Evolutionary conservation across 2,329 filamentous ascomycete species (phyloP).

Genomic region (Ophiocordyceps camponoti-rufipedis): DNA sequence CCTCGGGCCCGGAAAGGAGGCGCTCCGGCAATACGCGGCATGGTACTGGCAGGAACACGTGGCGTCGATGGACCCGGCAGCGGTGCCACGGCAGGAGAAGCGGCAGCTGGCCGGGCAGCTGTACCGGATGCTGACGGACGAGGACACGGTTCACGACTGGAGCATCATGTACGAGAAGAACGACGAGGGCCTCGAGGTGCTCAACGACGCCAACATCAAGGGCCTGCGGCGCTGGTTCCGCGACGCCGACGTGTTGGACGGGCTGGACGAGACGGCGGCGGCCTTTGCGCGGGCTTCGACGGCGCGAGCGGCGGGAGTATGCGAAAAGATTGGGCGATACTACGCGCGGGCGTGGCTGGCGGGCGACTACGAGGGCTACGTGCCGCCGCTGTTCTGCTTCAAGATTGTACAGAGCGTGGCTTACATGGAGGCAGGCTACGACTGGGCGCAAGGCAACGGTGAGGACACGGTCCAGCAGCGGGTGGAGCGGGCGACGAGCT

Average conservation of each 20-base stretch:
- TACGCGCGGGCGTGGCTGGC: conserved; percentile 21
- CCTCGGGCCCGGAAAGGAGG: conserved; percentile 9
- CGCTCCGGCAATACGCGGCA: conserved; percentile 20
- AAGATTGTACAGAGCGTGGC: conserved; percentile 23
- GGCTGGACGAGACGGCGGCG: conserved; percentile 11
- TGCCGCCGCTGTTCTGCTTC: conserved; percentile 22
- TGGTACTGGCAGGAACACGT: conserved; percentile 28
- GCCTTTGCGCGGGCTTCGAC: conserved; percentile 12
- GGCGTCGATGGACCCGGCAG: conserved; percentile 12
- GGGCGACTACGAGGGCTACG: conserved; percentile 14
- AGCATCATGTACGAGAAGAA: conserved; percentile 20
- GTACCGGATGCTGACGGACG: conserved; percentile 18
- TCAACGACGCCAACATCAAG: conserved; percentile 19
- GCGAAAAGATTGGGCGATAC: conserved; percentile 18
- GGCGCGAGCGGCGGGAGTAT: conserved; percentile 11
- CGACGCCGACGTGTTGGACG: conserved; percentile 13
- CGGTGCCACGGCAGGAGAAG: conserved; percentile 12
- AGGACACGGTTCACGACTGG: conserved; percentile 19
- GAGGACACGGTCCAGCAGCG: conserved; percentile 14
- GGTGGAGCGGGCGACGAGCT: conserved; percentile 16
- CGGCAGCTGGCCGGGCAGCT: conserved; percentile 14
- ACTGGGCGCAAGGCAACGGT: conserved; percentile 15
- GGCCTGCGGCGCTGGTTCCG: conserved; percentile 17
- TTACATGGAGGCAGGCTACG: conserved; percentile 18
- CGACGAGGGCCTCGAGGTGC: conserved; percentile 22